Evolutionary conservation across 1,139 yeast genomes (phyloP).

Genomic region (Pichia sp.): DNA sequence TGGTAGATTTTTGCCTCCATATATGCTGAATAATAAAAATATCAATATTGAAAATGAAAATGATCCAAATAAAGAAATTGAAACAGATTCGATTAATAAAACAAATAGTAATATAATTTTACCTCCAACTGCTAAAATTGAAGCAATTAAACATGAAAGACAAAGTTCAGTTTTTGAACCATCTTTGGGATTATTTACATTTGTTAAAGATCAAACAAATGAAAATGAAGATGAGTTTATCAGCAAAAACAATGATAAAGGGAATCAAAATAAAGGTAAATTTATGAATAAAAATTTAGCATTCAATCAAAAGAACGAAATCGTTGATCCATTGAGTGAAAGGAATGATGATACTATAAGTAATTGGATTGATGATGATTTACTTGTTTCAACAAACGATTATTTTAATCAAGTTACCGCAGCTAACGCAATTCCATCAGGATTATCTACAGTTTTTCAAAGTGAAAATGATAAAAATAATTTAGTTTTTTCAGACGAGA

Average conservation of each 20-base stretch:
- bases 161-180: slow-evolving; percentile 7
- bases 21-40: slow-evolving; percentile 41
- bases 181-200: slow-evolving; percentile 7
- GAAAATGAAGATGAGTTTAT: background rate
- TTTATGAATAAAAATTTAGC: background rate
- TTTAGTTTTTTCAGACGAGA: background rate
- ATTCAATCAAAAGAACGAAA: no score
- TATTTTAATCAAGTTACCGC: slow-evolving; percentile 18
- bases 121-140: no score
- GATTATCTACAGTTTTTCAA: slow-evolving; percentile 27
- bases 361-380: slow-evolving; percentile 3
- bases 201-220: slow-evolving; percentile 1
- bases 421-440: slow-evolving; percentile 25
- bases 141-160: background rate
- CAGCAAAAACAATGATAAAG: background rate
- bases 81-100: background rate
- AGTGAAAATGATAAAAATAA: slow-evolving; percentile 18
- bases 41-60: no score
- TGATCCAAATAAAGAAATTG: slow-evolving; percentile 1
- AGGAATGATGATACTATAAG: background rate
- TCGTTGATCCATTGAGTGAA: background rate
- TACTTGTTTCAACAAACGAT: slow-evolving; percentile 12
- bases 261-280: background rate
- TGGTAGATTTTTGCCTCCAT: slow-evolving; percentile 78
- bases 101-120: background rate